Conservation (phyloP, 2,329 filamentous ascomycete species). For the Hypoxylon sp. region DNA sequence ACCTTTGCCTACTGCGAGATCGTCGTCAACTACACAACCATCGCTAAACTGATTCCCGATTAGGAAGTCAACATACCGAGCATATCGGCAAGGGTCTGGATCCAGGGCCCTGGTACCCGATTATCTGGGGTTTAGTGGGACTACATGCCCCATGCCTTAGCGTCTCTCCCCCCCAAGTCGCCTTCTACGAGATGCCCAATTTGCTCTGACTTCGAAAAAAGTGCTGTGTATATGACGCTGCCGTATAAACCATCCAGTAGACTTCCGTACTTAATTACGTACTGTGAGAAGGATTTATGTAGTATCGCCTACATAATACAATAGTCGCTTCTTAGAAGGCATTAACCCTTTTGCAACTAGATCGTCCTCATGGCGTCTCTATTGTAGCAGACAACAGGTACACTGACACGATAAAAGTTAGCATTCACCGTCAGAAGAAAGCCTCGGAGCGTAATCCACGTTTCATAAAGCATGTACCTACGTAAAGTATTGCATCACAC, state of each 20-base stretch:
- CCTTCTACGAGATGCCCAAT: neutral
- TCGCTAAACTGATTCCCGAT: constrained; percentile 21
- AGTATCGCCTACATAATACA: neutral
- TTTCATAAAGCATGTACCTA: no score
- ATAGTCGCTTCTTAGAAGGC: no score
- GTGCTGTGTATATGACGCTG: neutral
- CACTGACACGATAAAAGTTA: no score
- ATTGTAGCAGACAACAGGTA: no score
- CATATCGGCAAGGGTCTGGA: constrained; percentile 2
- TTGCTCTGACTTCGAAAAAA: neutral
- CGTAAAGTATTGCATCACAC: no score
- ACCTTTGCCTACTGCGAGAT: neutral
- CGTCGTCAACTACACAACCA: neutral
- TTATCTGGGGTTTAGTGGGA: constrained; percentile 10
- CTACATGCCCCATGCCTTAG: neutral
- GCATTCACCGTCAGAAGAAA: no score
- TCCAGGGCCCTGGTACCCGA: constrained; percentile 8
- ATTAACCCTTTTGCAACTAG: no score
- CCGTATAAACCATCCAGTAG: neutral
- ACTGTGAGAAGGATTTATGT: neutral
- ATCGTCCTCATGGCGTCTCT: no score
- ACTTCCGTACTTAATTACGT: neutral
- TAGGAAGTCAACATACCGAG: constrained; percentile 23
- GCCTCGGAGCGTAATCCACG: no score
- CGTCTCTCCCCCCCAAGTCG: neutral